phyloP scores from a whole-genome alignment of 192 early-diverging fungal genomes.

The Coemansia sp. region DNA sequence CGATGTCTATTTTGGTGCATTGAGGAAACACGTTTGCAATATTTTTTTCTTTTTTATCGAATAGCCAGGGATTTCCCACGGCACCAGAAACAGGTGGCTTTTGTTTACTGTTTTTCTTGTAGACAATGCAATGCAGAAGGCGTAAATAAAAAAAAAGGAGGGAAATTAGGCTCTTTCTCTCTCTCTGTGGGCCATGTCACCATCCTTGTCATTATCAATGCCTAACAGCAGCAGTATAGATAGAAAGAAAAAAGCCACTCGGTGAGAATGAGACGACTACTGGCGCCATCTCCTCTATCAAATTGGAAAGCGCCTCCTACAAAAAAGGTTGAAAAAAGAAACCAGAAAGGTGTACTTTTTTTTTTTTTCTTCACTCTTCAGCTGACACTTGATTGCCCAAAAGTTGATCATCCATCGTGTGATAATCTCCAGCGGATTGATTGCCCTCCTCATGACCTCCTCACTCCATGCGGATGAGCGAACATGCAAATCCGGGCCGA shows the following conservation, averaged over 20 bases:
- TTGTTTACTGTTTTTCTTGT: neutral
- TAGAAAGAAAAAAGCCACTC: neutral
- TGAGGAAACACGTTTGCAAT: neutral
- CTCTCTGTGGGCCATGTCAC: neutral
- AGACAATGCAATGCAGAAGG: neutral
- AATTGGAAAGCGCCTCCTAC: neutral
- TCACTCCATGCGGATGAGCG: neutral
- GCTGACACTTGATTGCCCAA: slow-evolving; percentile 2
- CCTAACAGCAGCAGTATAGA: neutral
- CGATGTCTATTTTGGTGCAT: slow-evolving; percentile 1
- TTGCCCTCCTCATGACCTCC: slow-evolving; percentile 1
- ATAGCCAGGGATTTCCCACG: neutral
- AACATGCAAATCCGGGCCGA: neutral
- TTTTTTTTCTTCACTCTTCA: neutral
- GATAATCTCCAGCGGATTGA: slow-evolving; percentile 6
- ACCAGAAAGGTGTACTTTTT: neutral
- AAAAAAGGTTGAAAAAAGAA: neutral
- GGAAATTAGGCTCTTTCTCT: neutral
- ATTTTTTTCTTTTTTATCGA: neutral
- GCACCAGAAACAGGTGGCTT: neutral
- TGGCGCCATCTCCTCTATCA: slow-evolving; percentile 1
- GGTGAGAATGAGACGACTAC: neutral
- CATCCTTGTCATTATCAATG: slow-evolving; percentile 5
- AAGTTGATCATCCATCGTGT: neutral
- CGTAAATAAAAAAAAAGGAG: slow-evolving; percentile 6